A percentile compares a stretch with the other conserved stretches of the same genome.
Evolutionary conservation across 495 filamentous ascomycete species (phyloP).

Genomic region (Lophium mytilinum): DNA sequence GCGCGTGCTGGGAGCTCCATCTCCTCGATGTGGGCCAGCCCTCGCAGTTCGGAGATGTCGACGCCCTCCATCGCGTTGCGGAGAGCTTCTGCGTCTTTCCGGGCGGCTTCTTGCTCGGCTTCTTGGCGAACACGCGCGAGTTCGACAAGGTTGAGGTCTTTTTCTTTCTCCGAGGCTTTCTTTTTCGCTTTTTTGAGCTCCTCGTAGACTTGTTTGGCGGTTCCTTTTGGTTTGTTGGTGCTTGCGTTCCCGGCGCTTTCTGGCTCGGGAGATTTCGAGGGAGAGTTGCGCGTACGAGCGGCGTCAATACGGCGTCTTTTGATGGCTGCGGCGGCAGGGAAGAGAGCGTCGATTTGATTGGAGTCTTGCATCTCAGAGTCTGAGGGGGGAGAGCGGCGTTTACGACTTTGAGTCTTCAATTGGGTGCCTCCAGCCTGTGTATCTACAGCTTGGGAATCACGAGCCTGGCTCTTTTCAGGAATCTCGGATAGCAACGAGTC

Average conservation of each 20-base stretch:
- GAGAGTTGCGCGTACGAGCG: slow-evolving; percentile 14
- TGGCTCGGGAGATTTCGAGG: slow-evolving; percentile 18
- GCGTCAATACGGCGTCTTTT: slow-evolving; percentile 57
- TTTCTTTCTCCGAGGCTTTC: slow-evolving; percentile 3
- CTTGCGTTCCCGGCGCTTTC: slow-evolving; percentile 18
- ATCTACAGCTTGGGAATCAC: background rate
- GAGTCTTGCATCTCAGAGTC: slow-evolving; percentile 37
- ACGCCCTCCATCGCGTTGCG: slow-evolving; percentile 48
- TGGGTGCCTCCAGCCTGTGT: slow-evolving; percentile 7
- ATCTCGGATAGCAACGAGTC: background rate
- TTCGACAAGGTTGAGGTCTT: slow-evolving; percentile 55
- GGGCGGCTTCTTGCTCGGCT: slow-evolving; percentile 55
- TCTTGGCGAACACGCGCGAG: slow-evolving; percentile 59
- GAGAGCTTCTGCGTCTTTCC: slow-evolving; percentile 51
- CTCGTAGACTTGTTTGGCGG: slow-evolving; percentile 3
- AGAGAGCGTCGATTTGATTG: slow-evolving; percentile 54
- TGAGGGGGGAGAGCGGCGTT: slow-evolving; percentile 38
- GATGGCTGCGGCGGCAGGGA: slow-evolving; percentile 62
- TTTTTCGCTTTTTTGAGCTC: slow-evolving; percentile 33
- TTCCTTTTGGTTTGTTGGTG: slow-evolving; percentile 23
- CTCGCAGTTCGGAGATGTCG: slow-evolving; percentile 62
- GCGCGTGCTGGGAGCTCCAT: slow-evolving; percentile 50
- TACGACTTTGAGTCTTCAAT: slow-evolving; percentile 24
- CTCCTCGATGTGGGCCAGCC: slow-evolving; percentile 70
- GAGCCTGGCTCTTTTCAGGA: background rate